Conservation (phyloP, 345 rosid genomes). For the Adansonia digitata region DNA sequence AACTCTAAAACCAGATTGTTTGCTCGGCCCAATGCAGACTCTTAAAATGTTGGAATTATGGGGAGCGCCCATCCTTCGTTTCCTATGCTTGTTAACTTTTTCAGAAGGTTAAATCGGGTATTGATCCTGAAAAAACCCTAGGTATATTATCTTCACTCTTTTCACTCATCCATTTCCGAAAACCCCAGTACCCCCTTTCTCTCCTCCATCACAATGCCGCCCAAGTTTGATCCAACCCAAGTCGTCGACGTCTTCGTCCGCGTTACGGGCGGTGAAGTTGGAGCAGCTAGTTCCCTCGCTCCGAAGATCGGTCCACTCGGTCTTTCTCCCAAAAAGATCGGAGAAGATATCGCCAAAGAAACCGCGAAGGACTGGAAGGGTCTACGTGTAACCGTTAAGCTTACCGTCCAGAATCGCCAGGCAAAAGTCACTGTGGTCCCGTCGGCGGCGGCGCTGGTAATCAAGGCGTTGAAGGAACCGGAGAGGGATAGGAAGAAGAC, state of each 20-base stretch:
- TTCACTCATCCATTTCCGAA: background rate
- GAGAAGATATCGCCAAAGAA: conserved; percentile 65
- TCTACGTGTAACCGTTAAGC: conserved; percentile 57
- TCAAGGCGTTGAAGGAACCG: conserved; percentile 58
- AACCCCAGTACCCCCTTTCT: conserved; percentile 9
- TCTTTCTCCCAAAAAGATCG: conserved; percentile 43
- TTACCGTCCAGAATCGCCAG: conserved; percentile 65
- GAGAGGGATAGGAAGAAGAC: conserved; percentile 55
- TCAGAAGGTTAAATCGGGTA: conserved; percentile 5
- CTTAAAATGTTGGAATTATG: background rate
- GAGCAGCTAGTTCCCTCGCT: conserved; percentile 57
- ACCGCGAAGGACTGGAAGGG: conserved; percentile 78
- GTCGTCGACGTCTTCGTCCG: conserved; percentile 65
- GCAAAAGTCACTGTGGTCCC: conserved; percentile 63
- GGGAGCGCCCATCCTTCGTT: background rate
- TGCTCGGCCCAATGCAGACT: background rate
- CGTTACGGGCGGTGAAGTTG: conserved; percentile 67
- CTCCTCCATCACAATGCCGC: conserved; percentile 42
- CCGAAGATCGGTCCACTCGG: conserved; percentile 48
- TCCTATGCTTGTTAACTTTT: background rate
- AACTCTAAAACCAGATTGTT: background rate
- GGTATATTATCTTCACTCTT: background rate
- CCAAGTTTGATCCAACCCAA: conserved; percentile 61
- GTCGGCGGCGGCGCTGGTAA: conserved; percentile 58
- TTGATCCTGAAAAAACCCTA: conserved; percentile 19